Evolutionary conservation across 169 alveolate genomes (phyloP), one percentile per base, ranked within the genome.

Genomic region (Cystoisospora suis): DNA sequence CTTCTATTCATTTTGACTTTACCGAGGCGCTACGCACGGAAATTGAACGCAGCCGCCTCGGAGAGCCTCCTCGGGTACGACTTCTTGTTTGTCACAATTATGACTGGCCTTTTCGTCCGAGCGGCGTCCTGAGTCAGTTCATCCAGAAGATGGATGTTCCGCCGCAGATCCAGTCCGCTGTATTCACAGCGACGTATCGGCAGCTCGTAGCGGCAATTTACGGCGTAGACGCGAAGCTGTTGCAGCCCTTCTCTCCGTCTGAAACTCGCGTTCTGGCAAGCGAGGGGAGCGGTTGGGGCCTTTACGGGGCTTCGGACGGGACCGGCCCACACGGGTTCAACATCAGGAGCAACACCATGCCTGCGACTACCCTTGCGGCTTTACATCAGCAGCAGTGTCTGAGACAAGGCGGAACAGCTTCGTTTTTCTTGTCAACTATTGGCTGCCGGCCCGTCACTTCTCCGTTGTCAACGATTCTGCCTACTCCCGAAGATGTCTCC

Each of bases 91-190:
- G 77, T 17, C 77, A 65, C 77, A 65, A n/a, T 44, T 65, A 65
- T 17, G 77, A 65, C 77, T 65, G 77, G 77, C 77, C 77, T 2
- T 65, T 65, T 20, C 77, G 77, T 23, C 77, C 77, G 6, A 65
- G 45, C 45, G 77, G 77, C 6, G n/a, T 65, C 12, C 77, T 65
- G 45, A 65, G 77, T n/a, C 77, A 65, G 77, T 65, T 65, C 42
- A 65, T 65, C 34, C 36, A 65, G 44, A 6, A n/a, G 77, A 65
- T 65, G 77, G 77, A 65, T 12, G 77, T 65, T n/a, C 77, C 77
- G 42, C 77, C 77, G 3, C 77, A 65, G 77, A 65, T 65, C 42
- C 77, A 65, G 77, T 65, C 77, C 5, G 77, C 77, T 20, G 77
- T 65, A 36, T 65, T 32, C 12, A 65, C 77, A 2, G 77, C 77